Conservation (phyloP, 2,329 filamentous ascomycete genomes). For the Alternaria consortialis region DNA sequence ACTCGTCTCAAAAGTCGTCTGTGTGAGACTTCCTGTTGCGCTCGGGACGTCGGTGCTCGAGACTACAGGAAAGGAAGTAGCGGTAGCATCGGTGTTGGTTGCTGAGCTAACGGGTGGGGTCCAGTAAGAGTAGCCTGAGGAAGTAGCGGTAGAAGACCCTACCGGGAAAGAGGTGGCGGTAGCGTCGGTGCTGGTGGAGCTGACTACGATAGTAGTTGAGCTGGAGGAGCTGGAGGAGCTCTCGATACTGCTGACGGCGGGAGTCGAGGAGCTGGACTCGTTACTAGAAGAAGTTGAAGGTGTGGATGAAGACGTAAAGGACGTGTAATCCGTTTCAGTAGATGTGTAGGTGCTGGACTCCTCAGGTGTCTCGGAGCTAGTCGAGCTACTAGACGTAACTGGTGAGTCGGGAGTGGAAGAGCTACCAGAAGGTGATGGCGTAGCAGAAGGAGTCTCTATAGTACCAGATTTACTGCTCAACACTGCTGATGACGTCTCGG, state of each 20-base stretch:
- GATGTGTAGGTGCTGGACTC: neutral
- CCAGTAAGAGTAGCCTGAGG: constrained; percentile 5
- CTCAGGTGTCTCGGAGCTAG: neutral
- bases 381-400: neutral
- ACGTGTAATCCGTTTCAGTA: neutral
- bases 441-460: neutral
- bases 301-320: neutral
- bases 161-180: constrained; percentile 9
- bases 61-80: constrained; percentile 7
- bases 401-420: neutral
- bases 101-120: neutral
- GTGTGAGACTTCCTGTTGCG: neutral
- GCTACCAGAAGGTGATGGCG: neutral
- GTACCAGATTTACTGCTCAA: constrained; percentile 3
- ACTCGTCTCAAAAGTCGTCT: constrained; percentile 20
- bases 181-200: constrained; percentile 15
- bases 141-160: neutral
- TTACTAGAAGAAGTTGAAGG: neutral
- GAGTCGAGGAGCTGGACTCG: neutral
- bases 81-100: constrained; percentile 8
- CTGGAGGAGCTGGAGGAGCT: neutral
- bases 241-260: neutral
- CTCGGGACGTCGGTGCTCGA: neutral
- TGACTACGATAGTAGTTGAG: neutral
- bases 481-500: constrained; percentile 2